Evolutionary conservation across 129 eudicot genomes (phyloP).

Genomic region (Helianthus annuus): DNA sequence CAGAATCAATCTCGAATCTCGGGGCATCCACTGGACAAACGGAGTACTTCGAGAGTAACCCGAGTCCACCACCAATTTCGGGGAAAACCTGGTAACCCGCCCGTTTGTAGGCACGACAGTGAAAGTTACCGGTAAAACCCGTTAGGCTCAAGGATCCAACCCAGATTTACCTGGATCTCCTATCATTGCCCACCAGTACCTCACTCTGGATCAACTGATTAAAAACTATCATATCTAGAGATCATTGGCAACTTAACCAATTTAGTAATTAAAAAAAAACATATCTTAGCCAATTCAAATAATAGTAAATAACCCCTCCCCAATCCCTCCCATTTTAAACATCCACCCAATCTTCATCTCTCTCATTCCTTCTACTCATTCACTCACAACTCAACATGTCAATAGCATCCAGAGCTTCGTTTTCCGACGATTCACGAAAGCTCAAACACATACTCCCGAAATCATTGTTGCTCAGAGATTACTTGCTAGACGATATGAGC

Average conservation of each 20-base stretch:
- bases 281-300: conserved; percentile 7
- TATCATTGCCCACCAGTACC: too few species aligned
- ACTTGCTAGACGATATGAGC: conserved; percentile 65
- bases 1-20: too few species aligned
- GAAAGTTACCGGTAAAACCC: too few species aligned
- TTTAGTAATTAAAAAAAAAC: not conserved
- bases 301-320: not conserved
- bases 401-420: conserved; percentile 28
- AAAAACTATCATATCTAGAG: too few species aligned
- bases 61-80: too few species aligned
- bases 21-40: too few species aligned
- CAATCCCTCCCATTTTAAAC: not conserved
- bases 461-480: conserved; percentile 59
- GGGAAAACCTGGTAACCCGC: too few species aligned
- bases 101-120: too few species aligned
- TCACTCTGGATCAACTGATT: too few species aligned
- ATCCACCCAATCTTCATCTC: conserved; percentile 8
- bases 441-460: conserved; percentile 33
- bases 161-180: too few species aligned
- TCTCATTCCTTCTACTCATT: not conserved
- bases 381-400: not conserved
- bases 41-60: too few species aligned
- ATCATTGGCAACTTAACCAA: not conserved
- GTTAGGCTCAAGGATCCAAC: too few species aligned
- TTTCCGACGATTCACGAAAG: conserved; percentile 40